These are phyloP conservation scores for Silene uniflora DNA, from an alignment of 148 eudicot genomes.

Conservation along the genomic window DNA sequence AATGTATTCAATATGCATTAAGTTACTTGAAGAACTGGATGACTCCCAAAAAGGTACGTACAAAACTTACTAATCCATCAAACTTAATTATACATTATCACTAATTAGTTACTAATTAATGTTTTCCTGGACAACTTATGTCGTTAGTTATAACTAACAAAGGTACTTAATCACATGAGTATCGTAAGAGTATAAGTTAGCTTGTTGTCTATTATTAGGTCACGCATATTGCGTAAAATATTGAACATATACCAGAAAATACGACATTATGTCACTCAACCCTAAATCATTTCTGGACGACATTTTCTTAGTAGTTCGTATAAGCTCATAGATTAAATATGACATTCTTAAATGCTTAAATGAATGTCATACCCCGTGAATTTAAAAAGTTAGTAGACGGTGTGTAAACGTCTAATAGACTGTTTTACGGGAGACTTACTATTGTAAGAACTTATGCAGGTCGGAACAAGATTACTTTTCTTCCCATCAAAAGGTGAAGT, in stretches of 20 bases:
- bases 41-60: slow-evolving; percentile 66
- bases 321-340: no score
- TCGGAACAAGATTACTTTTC: slow-evolving; percentile 38
- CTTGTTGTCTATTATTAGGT: background rate
- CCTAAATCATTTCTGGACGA: no score
- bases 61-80: background rate
- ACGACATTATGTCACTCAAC: no score
- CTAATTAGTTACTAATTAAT: slow-evolving; percentile 5
- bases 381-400: no score
- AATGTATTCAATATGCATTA: slow-evolving; percentile 49
- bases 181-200: background rate
- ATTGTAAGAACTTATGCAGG: slow-evolving; percentile 29
- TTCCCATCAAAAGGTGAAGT: slow-evolving; percentile 54
- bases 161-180: background rate
- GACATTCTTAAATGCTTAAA: no score
- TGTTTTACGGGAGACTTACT: background rate
- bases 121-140: background rate
- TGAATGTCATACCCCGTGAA: no score
- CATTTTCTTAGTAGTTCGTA: no score
- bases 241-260: no score
- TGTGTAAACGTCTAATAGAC: no score
- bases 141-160: no score
- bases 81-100: background rate
- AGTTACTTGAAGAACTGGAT: slow-evolving; percentile 57
- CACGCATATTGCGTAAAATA: background rate